These are phyloP conservation scores for Cutaneotrichosporon cutaneum DNA, from an alignment of 1,284 basidiomycete genomes.

Conservation along the genomic window DNA sequence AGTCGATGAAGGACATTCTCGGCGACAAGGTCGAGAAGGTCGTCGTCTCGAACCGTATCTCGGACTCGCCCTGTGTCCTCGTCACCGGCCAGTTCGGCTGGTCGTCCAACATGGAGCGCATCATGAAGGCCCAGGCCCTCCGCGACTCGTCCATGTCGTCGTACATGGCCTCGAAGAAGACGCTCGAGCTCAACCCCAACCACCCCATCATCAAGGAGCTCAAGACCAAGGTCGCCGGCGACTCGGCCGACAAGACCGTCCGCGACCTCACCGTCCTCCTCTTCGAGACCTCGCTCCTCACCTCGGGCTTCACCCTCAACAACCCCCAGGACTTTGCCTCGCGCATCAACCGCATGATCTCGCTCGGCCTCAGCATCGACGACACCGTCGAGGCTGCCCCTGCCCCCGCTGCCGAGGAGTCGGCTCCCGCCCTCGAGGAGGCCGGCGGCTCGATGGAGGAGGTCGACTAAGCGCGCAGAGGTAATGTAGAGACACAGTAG, in stretches of 20 bases:
- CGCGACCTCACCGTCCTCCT: constrained; percentile 92
- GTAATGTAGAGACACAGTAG: constrained; percentile 1
- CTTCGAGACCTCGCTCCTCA: constrained; percentile 92
- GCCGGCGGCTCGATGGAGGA: constrained; percentile 55
- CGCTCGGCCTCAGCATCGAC: constrained; percentile 61
- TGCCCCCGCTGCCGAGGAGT: constrained; percentile 39
- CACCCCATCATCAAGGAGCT: constrained; percentile 95
- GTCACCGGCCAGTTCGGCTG: constrained; percentile 99
- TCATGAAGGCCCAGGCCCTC: constrained; percentile 99
- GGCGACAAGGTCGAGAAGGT: constrained; percentile 99
- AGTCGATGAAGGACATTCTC: constrained; percentile 91
- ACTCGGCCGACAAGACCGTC: constrained; percentile 98
- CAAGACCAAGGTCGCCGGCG: constrained; percentile 88
- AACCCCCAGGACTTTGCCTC: constrained; percentile 92
- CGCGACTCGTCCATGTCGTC: constrained; percentile 99
- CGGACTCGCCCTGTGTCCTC: constrained; percentile 91
- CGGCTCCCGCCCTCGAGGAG: constrained; percentile 49
- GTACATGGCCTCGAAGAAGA: constrained; percentile 99
- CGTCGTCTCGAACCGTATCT: constrained; percentile 95
- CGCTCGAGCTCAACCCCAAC: constrained; percentile 91
- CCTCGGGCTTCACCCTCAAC: constrained; percentile 92
- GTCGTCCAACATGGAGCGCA: constrained; percentile 99
- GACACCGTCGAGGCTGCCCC: constrained; percentile 40
- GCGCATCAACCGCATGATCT: constrained; percentile 97
- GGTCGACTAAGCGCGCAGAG: constrained; percentile 50